Evolutionary conservation across 2,329 filamentous ascomycete genomes (phyloP), one percentile per base, ranked within the genome.

Genomic region (Coniochaeta ligniaria): DNA sequence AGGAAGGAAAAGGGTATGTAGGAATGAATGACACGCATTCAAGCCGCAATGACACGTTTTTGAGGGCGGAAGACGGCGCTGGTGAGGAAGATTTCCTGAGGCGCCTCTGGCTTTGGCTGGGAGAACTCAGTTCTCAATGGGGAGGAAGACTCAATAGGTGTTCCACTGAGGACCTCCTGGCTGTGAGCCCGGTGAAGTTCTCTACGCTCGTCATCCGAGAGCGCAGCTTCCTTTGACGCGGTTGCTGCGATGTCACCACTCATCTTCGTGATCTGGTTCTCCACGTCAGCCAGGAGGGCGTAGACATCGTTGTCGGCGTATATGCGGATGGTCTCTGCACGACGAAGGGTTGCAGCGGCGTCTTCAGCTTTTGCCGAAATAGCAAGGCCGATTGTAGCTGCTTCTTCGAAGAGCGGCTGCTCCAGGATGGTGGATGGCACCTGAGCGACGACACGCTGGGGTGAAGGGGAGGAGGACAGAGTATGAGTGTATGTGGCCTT

Each of bases 241-340:
- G 69, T 71, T 58, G 75, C 73, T 57, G 76, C 74, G 54, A 73
- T 69, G 31, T 69, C 63, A n/a, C 62, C 63, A 62, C 74, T 74
- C 68, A 80, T 76, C 61, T 75, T 75, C 59, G 73, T 80, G 68
- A 87, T 83, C 67, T 85, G 80, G 63, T 78, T 78, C 71, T 90
- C 86, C 16, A 90, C 87, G 64, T 90, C 87, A 1, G 83, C 84
- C 45, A 90, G 76, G 1, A 90, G 77, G 2, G 83, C 81, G 64
- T 86, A 89, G 9, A 91, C 82, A 55, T 88, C 86, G 62, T 84
- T 83, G 61, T 86, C 86, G 24, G 85, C 86, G 64, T 89, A 90
- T 65, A 90, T 80, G 24, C 83, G 83, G 62, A 89, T 89, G 69
- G 85, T 89, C 70, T 89, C 84, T 41, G 85, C 78, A 24, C 79